These are phyloP conservation scores for Leccinellum rugosiceps DNA, from an alignment of 768 basidiomycete genomes.

Conservation along the genomic window DNA sequence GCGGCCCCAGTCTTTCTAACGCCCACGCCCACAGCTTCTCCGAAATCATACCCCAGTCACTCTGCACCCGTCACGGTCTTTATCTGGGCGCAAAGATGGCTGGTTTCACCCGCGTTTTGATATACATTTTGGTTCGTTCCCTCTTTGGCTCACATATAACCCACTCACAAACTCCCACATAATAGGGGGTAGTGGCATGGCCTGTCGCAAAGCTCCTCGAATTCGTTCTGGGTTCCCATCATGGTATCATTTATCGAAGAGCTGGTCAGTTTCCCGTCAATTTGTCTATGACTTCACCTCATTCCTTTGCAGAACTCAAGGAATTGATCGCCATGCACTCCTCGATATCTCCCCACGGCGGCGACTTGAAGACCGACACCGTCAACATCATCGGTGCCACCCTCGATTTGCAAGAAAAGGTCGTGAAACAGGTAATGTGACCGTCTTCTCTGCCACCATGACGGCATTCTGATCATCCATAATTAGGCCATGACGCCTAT, in stretches of 20 bases:
- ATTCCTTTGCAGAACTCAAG: conserved; percentile 57
- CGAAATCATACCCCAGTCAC: conserved; percentile 88
- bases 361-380: conserved; percentile 83
- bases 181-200: conserved; percentile 73
- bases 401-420: conserved; percentile 85
- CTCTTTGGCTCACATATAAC: background rate
- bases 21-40: conserved; percentile 56
- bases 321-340: conserved; percentile 90
- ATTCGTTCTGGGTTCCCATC: conserved; percentile 73
- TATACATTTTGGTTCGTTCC: conserved; percentile 57
- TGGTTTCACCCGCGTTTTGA: conserved; percentile 58
- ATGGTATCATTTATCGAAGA: conserved; percentile 88
- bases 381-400: conserved; percentile 89
- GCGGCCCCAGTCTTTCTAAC: background rate
- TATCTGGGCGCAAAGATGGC: conserved; percentile 89
- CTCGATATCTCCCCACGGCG: conserved; percentile 66
- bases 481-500: conserved; percentile 79
- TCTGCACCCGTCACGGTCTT: conserved; percentile 89
- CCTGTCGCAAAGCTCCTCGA: conserved; percentile 84
- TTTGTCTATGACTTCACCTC: background rate
- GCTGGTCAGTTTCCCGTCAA: conserved; percentile 39
- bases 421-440: conserved; percentile 54
- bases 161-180: background rate
- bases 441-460: background rate
- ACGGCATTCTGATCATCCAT: background rate